Conservation (phyloP, 106 monocot species). For the Ottelia alismoides region DNA sequence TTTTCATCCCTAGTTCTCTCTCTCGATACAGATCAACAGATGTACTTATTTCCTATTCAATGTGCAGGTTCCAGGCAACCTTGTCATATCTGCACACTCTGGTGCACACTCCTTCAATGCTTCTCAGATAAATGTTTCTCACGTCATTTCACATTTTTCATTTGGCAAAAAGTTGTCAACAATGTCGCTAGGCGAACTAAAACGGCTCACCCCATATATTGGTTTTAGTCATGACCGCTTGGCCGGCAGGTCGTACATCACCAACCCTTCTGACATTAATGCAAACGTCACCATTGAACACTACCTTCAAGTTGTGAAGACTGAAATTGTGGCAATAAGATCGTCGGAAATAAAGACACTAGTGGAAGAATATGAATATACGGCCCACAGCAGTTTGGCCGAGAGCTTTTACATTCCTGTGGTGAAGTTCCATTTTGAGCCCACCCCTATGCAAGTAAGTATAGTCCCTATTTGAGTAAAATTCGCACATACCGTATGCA, state of each 20-base stretch:
- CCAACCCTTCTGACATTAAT: constrained; percentile 29
- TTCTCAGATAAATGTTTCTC: constrained; percentile 86
- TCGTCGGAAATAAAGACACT: constrained; percentile 38
- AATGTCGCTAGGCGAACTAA: constrained; percentile 45
- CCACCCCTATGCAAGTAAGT: constrained; percentile 80
- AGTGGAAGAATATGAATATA: constrained; percentile 86
- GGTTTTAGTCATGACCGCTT: constrained; percentile 67
- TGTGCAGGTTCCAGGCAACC: constrained; percentile 85
- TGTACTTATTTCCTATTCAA: too few species aligned
- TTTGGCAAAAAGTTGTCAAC: constrained; percentile 66
- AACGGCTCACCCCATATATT: constrained; percentile 56
- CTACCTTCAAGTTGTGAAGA: constrained; percentile 88
- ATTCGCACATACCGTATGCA: too few species aligned
- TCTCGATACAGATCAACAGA: too few species aligned
- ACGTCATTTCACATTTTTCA: constrained; percentile 71
- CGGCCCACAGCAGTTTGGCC: constrained; percentile 30
- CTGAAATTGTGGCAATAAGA: constrained; percentile 50
- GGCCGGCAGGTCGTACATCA: constrained; percentile 58
- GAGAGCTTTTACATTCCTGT: constrained; percentile 68
- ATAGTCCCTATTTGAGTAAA: too few species aligned
- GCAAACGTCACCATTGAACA: constrained; percentile 97
- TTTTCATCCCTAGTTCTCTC: too few species aligned
- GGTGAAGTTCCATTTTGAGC: constrained; percentile 90
- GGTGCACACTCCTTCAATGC: constrained; percentile 94
- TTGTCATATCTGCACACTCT: constrained; percentile 79